These are phyloP conservation scores for Syncephalastrum racemosum DNA, from an alignment of 371 early-diverging fungal genomes.

Conservation along the genomic window DNA sequence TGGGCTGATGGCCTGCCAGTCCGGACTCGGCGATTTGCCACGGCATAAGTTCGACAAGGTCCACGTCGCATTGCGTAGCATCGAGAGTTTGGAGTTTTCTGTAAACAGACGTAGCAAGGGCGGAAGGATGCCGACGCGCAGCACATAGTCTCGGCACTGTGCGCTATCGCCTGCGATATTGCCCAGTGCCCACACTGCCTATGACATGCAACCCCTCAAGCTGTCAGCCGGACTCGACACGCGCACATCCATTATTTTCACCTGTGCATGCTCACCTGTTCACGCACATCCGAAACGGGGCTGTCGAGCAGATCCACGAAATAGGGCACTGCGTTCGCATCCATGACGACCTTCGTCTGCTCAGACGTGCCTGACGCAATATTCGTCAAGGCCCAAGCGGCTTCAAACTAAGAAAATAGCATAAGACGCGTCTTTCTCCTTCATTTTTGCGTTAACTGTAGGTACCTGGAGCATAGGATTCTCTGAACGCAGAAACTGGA, in stretches of 20 bases:
- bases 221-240: background rate
- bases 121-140: slow-evolving; percentile 81
- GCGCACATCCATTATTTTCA: background rate
- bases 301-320: slow-evolving; percentile 93
- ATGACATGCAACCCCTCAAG: background rate
- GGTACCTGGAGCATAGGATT: slow-evolving; percentile 88
- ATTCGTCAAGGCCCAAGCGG: slow-evolving; percentile 99
- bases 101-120: slow-evolving; percentile 84
- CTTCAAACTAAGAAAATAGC: slow-evolving; percentile 86
- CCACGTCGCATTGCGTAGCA: slow-evolving; percentile 99
- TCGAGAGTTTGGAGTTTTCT: slow-evolving; percentile 85
- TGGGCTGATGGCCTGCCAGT: slow-evolving; percentile 83
- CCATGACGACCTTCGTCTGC: slow-evolving; percentile 96
- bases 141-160: slow-evolving; percentile 91
- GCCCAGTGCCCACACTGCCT: slow-evolving; percentile 99
- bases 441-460: background rate
- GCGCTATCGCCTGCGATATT: slow-evolving; percentile 99
- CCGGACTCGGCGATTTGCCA: slow-evolving; percentile 97
- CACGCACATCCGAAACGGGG: slow-evolving; percentile 89
- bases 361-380: slow-evolving; percentile 98
- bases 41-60: slow-evolving; percentile 98
- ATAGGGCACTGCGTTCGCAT: slow-evolving; percentile 90
- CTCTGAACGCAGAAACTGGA: slow-evolving; percentile 85
- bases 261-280: slow-evolving; percentile 71
- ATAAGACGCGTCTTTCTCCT: background rate